phyloP scores from a whole-genome alignment of 805 yeast species.

The Candida multigemmis region DNA sequence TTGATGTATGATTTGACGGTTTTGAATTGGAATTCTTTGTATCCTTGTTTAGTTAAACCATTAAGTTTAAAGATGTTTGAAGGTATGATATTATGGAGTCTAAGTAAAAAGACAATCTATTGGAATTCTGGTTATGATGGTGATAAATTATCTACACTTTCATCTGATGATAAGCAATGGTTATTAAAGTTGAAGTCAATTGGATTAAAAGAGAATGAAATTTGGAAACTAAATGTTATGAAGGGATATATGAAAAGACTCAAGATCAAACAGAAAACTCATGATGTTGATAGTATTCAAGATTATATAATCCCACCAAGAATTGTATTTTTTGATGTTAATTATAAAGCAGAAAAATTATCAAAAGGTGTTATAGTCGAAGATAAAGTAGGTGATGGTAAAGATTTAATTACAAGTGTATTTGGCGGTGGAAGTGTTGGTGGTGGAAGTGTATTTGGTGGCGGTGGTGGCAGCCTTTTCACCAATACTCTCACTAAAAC shows the following conservation, averaged over 20 bases:
- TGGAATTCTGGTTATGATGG: too few relatives aligned
- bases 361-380: too few relatives aligned
- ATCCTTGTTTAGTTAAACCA: slow-evolving; percentile 61
- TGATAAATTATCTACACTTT: slow-evolving; percentile 20
- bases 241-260: slow-evolving; percentile 46
- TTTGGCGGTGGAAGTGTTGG: too few relatives aligned
- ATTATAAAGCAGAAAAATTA: slow-evolving; percentile 26
- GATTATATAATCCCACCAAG: slow-evolving; percentile 11
- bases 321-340: slow-evolving; percentile 28
- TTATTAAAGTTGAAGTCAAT: slow-evolving; percentile 58
- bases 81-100: slow-evolving; percentile 62
- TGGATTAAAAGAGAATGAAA: slow-evolving; percentile 64
- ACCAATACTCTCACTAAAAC: slow-evolving; percentile 17
- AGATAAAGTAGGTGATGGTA: too few relatives aligned
- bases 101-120: too few relatives aligned
- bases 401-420: too few relatives aligned
- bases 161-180: slow-evolving; percentile 65
- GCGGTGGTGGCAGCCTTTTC: too few relatives aligned
- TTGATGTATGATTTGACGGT: slow-evolving; percentile 69
- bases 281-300: slow-evolving; percentile 1
- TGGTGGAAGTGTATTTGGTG: too few relatives aligned
- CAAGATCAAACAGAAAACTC: background rate
- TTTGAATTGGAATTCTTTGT: slow-evolving; percentile 56
- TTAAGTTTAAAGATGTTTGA: slow-evolving; percentile 58
- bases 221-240: slow-evolving; percentile 76